Evolutionary conservation across 2,329 filamentous ascomycete genomes (phyloP).

Genomic region (Diaporthe aspalathi): DNA sequence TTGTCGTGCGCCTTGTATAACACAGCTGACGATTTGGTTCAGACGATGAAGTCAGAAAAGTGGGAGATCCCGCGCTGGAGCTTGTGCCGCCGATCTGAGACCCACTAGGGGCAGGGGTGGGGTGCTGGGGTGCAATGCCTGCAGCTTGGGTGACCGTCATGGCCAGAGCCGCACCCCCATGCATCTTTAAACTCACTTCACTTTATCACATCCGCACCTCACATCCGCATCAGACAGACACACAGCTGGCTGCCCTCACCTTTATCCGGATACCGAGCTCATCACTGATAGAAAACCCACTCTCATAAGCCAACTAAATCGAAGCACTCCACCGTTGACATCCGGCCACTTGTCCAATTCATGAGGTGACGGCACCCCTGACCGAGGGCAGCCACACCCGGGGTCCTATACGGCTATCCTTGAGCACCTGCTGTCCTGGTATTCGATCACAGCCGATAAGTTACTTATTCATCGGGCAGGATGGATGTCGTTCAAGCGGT

Average conservation of each 20-base stretch:
- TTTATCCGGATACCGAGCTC: neutral
- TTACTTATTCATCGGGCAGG: constrained; percentile 45
- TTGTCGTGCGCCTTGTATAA: constrained; percentile 1
- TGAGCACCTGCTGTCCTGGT: neutral
- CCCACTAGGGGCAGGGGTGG: constrained; percentile 8
- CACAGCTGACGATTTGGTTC: neutral
- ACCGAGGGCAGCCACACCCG: neutral
- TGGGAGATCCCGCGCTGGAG: constrained; percentile 22
- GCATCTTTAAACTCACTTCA: constrained; percentile 34
- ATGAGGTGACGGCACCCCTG: constrained; percentile 13
- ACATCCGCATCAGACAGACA: neutral
- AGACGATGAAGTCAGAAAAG: constrained; percentile 38
- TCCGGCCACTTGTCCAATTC: constrained; percentile 32
- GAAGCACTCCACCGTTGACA: neutral
- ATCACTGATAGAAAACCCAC: neutral
- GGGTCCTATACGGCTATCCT: neutral
- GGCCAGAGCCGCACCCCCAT: constrained; percentile 36
- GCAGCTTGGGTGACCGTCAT: constrained; percentile 27
- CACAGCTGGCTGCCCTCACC: neutral
- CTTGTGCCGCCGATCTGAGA: neutral
- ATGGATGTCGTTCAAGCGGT: constrained; percentile 98
- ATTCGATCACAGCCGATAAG: neutral
- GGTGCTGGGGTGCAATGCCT: constrained; percentile 28
- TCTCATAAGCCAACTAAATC: neutral
- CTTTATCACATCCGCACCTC: constrained; percentile 22